phyloP scores from a whole-genome alignment of 202 grass and related monocot species.

The Setaria viridis region DNA sequence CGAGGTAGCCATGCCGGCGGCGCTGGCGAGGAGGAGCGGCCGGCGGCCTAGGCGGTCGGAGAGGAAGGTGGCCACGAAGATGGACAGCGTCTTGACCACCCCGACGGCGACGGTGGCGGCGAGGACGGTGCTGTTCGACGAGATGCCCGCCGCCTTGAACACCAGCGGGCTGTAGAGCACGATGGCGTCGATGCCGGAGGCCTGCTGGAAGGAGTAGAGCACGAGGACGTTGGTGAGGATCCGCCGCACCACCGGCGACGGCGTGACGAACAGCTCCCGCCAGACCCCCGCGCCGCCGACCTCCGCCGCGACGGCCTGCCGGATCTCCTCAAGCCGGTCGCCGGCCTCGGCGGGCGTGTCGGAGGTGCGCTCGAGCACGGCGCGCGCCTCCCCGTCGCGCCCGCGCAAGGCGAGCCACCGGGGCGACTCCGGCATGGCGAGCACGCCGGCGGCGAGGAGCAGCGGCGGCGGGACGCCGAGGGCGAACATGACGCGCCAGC shows the following conservation, averaged over 20 bases:
- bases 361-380: background rate
- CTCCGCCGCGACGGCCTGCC: background rate
- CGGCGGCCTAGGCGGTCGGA: constrained; percentile 69
- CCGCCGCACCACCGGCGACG: constrained; percentile 51
- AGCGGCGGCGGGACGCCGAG: background rate
- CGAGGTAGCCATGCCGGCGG: constrained; percentile 51
- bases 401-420: background rate
- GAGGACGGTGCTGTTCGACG: constrained; percentile 26
- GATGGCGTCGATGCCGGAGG: constrained; percentile 68
- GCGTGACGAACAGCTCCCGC: constrained; percentile 51
- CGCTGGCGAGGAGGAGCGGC: constrained; percentile 60
- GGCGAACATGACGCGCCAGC: background rate
- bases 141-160: constrained; percentile 60
- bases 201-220: constrained; percentile 59
- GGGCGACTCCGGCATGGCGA: background rate
- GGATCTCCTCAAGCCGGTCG: background rate
- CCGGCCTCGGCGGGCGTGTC: background rate
- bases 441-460: background rate
- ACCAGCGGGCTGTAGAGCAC: constrained; percentile 74
- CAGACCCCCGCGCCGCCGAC: background rate
- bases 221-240: constrained; percentile 54
- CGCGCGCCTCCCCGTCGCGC: background rate
- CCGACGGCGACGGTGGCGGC: constrained; percentile 67
- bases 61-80: constrained; percentile 67
- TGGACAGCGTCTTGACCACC: constrained; percentile 57